Evolutionary conservation across 2,329 filamentous ascomycete genomes (phyloP).

Genomic region (Beauveria pseudobassiana): DNA sequence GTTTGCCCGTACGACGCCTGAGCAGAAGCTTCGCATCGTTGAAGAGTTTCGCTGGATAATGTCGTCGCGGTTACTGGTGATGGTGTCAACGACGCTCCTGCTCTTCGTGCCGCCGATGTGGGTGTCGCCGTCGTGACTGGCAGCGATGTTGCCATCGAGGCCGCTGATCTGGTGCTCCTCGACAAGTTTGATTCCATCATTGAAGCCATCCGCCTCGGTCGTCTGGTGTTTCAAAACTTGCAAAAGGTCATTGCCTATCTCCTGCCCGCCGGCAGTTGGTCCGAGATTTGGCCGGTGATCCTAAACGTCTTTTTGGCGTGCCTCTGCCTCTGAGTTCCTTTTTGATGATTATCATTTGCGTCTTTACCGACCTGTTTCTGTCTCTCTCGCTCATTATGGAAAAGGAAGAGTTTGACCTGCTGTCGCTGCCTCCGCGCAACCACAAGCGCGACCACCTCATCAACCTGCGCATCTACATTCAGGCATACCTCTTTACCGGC

Average conservation of each 20-base stretch:
- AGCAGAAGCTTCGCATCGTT: slow-evolving; percentile 67
- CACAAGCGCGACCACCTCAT: slow-evolving; percentile 44
- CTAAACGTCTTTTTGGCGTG: slow-evolving; percentile 50
- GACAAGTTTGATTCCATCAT: slow-evolving; percentile 67
- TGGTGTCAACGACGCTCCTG: slow-evolving; percentile 60
- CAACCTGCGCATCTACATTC: slow-evolving; percentile 42
- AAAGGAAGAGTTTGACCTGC: slow-evolving; percentile 45
- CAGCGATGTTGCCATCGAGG: slow-evolving; percentile 56
- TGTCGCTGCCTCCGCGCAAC: slow-evolving; percentile 42
- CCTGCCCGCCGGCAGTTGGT: slow-evolving; percentile 45
- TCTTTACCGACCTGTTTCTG: slow-evolving; percentile 47
- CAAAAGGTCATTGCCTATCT: slow-evolving; percentile 37
- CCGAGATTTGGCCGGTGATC: slow-evolving; percentile 50
- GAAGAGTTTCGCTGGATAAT: slow-evolving; percentile 56
- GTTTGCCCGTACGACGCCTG: slow-evolving; percentile 60
- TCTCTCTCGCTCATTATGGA: slow-evolving; percentile 47
- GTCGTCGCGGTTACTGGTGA: slow-evolving; percentile 69
- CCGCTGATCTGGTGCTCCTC: slow-evolving; percentile 59
- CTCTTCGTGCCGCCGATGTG: slow-evolving; percentile 57
- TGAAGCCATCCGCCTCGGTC: slow-evolving; percentile 47
- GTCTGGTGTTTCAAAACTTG: slow-evolving; percentile 34
- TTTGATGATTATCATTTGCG: slow-evolving; percentile 51
- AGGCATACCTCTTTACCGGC: slow-evolving; percentile 45
- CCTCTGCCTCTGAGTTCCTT: slow-evolving; percentile 44
- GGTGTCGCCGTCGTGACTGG: slow-evolving; percentile 62